These are phyloP conservation scores for barley (Hordeum vulgare) DNA, from an alignment of 176 grass and related monocot species.

Conservation along the genomic window DNA sequence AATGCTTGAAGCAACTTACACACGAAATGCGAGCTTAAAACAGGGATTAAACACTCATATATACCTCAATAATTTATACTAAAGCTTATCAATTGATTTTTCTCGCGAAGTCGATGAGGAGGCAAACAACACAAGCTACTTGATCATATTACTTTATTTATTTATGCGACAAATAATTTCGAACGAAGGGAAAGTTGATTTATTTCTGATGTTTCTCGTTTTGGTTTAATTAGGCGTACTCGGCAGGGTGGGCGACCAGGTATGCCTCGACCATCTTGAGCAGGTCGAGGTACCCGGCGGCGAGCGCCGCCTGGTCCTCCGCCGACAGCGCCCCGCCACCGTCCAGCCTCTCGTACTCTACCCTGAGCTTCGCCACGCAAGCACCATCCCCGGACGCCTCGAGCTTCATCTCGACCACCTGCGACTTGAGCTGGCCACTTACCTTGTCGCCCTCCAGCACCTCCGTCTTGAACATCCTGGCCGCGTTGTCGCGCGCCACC, in stretches of 20 bases:
- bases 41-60: no score
- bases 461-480: background rate
- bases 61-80: no score
- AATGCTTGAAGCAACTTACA: no score
- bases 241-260: no score
- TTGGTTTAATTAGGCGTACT: background rate
- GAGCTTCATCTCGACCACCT: background rate
- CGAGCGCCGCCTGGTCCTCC: background rate
- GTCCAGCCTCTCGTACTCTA: constrained; percentile 28
- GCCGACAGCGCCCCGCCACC: background rate
- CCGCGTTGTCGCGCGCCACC: background rate
- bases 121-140: no score
- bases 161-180: no score
- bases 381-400: constrained; percentile 9
- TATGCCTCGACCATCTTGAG: constrained; percentile 29
- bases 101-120: no score
- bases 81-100: no score
- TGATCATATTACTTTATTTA: no score
- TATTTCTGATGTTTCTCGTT: background rate
- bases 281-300: background rate
- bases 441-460: constrained; percentile 11
- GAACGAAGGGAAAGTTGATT: no score
- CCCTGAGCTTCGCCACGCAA: constrained; percentile 13
- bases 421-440: constrained; percentile 5
- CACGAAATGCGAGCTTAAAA: no score